These are phyloP conservation scores for Ogataea salicorniae DNA, from an alignment of 805 yeast genomes.

Conservation along the genomic window DNA sequence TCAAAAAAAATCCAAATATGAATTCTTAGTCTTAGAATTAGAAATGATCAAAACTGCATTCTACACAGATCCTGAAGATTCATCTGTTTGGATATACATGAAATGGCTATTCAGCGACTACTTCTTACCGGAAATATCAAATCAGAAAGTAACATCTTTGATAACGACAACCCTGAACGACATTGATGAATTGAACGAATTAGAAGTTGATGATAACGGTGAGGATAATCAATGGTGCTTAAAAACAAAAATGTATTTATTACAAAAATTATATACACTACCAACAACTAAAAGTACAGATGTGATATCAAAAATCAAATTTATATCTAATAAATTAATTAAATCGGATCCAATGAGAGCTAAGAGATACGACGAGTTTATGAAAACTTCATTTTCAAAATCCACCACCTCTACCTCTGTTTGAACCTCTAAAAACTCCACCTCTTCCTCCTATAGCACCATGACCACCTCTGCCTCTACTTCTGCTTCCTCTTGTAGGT, in stretches of 20 bases:
- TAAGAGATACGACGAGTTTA: constrained; percentile 47
- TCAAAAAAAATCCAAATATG: constrained; percentile 10
- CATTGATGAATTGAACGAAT: constrained; percentile 59
- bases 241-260: constrained; percentile 48
- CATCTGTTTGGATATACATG: constrained; percentile 86
- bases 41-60: constrained; percentile 73
- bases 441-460: constrained; percentile 1
- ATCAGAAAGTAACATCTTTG: constrained; percentile 29
- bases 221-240: constrained; percentile 72
- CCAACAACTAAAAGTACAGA: constrained; percentile 9
- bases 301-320: constrained; percentile 24
- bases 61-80: constrained; percentile 90
- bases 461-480: constrained; percentile 3
- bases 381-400: neutral
- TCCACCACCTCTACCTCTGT: neutral
- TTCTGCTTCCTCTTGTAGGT: neutral
- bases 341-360: constrained; percentile 60
- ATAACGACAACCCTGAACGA: constrained; percentile 41
- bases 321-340: constrained; percentile 38
- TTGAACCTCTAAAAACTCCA: too few species aligned
- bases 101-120: constrained; percentile 64
- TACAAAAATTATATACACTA: constrained; percentile 27
- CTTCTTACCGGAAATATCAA: constrained; percentile 31
- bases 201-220: constrained; percentile 67
- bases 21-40: constrained; percentile 52